A percentile compares a stretch with the other conserved stretches of the same genome.
These are phyloP conservation scores for Leishmania aethiopica DNA, from an alignment of 208 protist genomes.

Conservation along the genomic window DNA sequence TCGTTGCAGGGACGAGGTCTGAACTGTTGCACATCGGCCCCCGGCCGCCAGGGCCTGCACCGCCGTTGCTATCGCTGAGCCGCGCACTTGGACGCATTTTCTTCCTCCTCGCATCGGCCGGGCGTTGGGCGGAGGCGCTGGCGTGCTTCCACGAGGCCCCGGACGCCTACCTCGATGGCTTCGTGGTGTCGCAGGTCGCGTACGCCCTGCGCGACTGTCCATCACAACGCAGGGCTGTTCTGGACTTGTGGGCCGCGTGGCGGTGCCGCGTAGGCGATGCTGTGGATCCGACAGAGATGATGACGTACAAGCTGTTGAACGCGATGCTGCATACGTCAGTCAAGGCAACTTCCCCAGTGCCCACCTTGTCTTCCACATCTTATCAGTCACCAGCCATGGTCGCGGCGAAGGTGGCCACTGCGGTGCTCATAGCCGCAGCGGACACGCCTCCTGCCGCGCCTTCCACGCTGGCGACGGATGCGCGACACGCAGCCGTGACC, in stretches of 20 bases:
- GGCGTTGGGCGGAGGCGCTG: conserved; percentile 57
- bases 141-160: conserved; percentile 39
- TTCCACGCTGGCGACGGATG: neutral
- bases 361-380: conserved; percentile 22
- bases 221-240: conserved; percentile 27
- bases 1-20: neutral
- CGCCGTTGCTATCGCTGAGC: neutral
- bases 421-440: conserved; percentile 17
- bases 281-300: conserved; percentile 44
- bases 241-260: conserved; percentile 74
- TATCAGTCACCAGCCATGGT: neutral
- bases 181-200: conserved; percentile 55
- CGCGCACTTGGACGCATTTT: conserved; percentile 44
- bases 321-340: conserved; percentile 45
- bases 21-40: neutral
- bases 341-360: conserved; percentile 21
- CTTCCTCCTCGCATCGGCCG: conserved; percentile 50
- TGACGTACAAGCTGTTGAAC: conserved; percentile 53
- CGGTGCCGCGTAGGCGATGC: conserved; percentile 58
- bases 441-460: neutral
- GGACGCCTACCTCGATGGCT: conserved; percentile 46
- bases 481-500: neutral
- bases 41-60: neutral
- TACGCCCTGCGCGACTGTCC: conserved; percentile 39
- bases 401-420: conserved; percentile 17